A percentile compares a stretch with the other conserved stretches of the same genome.
phyloP scores from a whole-genome alignment of 495 filamentous ascomycete species.

The Pyronema domesticum region DNA sequence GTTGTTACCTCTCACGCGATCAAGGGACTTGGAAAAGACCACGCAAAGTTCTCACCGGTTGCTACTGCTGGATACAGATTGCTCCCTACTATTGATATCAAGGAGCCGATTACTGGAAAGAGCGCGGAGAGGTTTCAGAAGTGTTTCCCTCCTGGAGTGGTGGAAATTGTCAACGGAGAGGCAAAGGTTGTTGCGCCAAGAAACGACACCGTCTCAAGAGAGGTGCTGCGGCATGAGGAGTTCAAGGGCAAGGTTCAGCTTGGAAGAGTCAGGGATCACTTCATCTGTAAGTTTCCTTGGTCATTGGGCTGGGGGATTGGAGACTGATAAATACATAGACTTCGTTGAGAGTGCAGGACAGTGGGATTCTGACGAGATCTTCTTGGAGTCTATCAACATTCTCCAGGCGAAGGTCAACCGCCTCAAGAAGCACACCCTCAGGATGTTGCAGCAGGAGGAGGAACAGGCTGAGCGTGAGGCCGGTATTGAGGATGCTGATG shows the following conservation, averaged over 20 bases:
- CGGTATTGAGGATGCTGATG: neutral
- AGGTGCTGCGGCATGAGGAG: constrained; percentile 78
- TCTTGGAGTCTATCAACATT: constrained; percentile 69
- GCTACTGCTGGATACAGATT: constrained; percentile 85
- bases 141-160: constrained; percentile 84
- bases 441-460: constrained; percentile 22
- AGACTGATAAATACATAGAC: constrained; percentile 25
- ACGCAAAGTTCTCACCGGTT: constrained; percentile 95
- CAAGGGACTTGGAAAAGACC: constrained; percentile 86
- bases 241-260: constrained; percentile 91
- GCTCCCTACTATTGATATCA: constrained; percentile 68
- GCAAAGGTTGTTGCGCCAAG: constrained; percentile 70
- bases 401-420: constrained; percentile 59
- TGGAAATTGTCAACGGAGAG: constrained; percentile 48
- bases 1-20: constrained; percentile 69
- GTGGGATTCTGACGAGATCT: constrained; percentile 74
- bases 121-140: constrained; percentile 77
- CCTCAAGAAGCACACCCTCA: constrained; percentile 42
- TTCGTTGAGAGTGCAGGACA: constrained; percentile 87
- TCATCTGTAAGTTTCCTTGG: constrained; percentile 43
- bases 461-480: constrained; percentile 12
- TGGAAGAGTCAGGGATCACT: constrained; percentile 78
- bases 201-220: constrained; percentile 83
- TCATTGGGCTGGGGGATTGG: neutral
- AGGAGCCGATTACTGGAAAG: constrained; percentile 58